Percentiles rank a stretch among this genome's conserved stretches.
Evolutionary conservation across 1,284 basidiomycete species (phyloP).

Genomic region (Leccinum subfulvum): DNA sequence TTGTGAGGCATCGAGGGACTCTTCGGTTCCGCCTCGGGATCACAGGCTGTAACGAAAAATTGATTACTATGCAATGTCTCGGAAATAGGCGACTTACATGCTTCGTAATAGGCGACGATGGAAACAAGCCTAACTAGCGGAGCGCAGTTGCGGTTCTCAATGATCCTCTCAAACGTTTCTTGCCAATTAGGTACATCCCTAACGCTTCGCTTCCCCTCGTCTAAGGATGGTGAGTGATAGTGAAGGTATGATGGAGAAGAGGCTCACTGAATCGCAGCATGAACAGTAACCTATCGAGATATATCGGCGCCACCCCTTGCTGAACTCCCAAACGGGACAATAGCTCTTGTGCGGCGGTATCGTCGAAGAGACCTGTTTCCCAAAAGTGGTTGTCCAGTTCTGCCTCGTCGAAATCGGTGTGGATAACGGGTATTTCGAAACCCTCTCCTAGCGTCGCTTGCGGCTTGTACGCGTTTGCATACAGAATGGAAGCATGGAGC

Average conservation of each 20-base stretch:
- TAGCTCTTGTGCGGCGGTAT: constrained; percentile 19
- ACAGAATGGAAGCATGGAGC: constrained; percentile 31
- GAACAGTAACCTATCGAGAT: constrained; percentile 32
- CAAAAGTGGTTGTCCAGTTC: constrained; percentile 18
- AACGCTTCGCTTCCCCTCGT: constrained; percentile 26
- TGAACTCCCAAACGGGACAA: constrained; percentile 9
- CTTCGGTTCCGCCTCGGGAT: neutral
- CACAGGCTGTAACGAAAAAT: constrained; percentile 10
- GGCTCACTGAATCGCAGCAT: constrained; percentile 28
- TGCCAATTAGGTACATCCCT: constrained; percentile 14
- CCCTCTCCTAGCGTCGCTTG: constrained; percentile 27
- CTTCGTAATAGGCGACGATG: constrained; percentile 28
- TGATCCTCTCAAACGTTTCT: constrained; percentile 10
- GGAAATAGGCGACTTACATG: constrained; percentile 13
- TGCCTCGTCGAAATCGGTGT: constrained; percentile 1
- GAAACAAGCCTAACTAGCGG: constrained; percentile 24
- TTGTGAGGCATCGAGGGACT: neutral
- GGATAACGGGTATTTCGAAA: constrained; percentile 24
- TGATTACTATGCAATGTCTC: neutral
- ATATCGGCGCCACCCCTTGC: constrained; percentile 18
- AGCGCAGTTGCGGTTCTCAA: constrained; percentile 7
- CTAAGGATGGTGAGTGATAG: constrained; percentile 5
- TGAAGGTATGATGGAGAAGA: neutral
- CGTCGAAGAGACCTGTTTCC: constrained; percentile 29
- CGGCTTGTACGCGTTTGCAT: constrained; percentile 26